These are phyloP conservation scores for Skeletonema grethae DNA, from an alignment of 108 stramenopile species.

Conservation along the genomic window DNA sequence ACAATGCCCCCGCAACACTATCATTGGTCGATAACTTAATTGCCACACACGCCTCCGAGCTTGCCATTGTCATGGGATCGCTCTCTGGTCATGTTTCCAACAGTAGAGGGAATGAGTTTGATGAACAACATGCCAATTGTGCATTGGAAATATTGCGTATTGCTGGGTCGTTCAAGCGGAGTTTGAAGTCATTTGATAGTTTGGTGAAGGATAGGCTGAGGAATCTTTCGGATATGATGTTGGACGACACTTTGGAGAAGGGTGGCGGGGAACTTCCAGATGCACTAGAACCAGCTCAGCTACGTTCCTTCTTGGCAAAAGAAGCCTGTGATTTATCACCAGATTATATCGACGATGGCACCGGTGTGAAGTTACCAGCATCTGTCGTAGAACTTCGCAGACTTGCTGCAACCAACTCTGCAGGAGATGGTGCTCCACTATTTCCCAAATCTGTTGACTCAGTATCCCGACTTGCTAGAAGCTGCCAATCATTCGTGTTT, in stretches of 20 bases:
- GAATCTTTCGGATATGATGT: constrained; percentile 52
- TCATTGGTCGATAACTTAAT: constrained; percentile 64
- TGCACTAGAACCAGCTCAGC: constrained; percentile 65
- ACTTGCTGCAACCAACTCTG: constrained; percentile 22
- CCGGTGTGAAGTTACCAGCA: constrained; percentile 36
- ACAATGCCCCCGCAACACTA: constrained; percentile 50
- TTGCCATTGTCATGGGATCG: constrained; percentile 65
- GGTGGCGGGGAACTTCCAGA: constrained; percentile 53
- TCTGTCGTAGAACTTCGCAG: constrained; percentile 54
- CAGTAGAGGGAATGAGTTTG: constrained; percentile 50
- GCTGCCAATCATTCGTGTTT: constrained; percentile 78
- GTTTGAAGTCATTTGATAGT: constrained; percentile 57
- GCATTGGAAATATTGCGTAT: constrained; percentile 77
- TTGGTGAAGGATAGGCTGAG: constrained; percentile 62
- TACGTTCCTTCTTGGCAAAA: constrained; percentile 73
- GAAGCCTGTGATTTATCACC: constrained; percentile 48
- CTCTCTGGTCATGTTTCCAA: constrained; percentile 54
- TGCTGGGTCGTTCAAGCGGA: constrained; percentile 62
- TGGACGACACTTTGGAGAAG: constrained; percentile 35
- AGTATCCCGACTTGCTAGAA: constrained; percentile 54
- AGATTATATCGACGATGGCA: constrained; percentile 29
- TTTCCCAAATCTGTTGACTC: constrained; percentile 64
- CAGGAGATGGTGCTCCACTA: constrained; percentile 21
- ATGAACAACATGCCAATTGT: constrained; percentile 79
- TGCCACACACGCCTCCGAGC: constrained; percentile 66